Evolutionary conservation across 2,329 filamentous ascomycete species (phyloP).

Genomic region (Rutstroemia sp.): DNA sequence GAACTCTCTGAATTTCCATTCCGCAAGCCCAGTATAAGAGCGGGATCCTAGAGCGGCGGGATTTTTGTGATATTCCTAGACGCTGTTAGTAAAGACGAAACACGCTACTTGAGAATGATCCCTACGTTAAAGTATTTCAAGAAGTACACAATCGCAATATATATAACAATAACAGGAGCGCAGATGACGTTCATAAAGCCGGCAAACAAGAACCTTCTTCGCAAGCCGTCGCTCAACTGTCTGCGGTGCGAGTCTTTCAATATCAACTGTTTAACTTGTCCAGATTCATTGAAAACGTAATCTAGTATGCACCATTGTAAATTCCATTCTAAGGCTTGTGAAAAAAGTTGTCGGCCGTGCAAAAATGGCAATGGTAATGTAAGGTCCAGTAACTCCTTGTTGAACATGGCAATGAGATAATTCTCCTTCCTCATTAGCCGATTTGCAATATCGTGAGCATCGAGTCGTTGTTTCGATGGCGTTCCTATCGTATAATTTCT

Average conservation of each 20-base stretch:
- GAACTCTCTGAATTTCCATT: constrained; percentile 98
- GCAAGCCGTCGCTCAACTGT: constrained; percentile 69
- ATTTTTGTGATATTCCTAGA: constrained; percentile 90
- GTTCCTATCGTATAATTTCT: constrained; percentile 54
- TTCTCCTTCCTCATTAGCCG: constrained; percentile 94
- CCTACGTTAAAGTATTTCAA: constrained; percentile 88
- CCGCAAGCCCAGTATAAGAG: constrained; percentile 84
- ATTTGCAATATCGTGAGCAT: constrained; percentile 96
- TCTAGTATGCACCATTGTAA: constrained; percentile 85
- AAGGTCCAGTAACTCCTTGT: constrained; percentile 89
- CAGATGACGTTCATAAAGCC: constrained; percentile 81
- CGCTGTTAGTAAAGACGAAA: constrained; percentile 12
- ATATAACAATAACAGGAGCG: constrained; percentile 80
- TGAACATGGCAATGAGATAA: constrained; percentile 93
- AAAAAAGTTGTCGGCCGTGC: constrained; percentile 73
- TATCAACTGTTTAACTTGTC: constrained; percentile 80
- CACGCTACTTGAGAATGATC: constrained; percentile 6
- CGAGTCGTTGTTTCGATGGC: constrained; percentile 87
- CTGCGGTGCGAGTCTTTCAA: constrained; percentile 75
- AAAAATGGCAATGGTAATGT: constrained; percentile 81
- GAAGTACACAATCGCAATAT: constrained; percentile 82
- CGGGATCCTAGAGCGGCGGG: constrained; percentile 80
- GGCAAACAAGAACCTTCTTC: constrained; percentile 70
- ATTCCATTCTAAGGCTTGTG: constrained; percentile 86
- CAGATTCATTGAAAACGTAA: constrained; percentile 84